A percentile compares a stretch with the other conserved stretches of the same genome.
phyloP scores from a whole-genome alignment of 768 basidiomycete genomes.

The Leucocoprinus leucothites region DNA sequence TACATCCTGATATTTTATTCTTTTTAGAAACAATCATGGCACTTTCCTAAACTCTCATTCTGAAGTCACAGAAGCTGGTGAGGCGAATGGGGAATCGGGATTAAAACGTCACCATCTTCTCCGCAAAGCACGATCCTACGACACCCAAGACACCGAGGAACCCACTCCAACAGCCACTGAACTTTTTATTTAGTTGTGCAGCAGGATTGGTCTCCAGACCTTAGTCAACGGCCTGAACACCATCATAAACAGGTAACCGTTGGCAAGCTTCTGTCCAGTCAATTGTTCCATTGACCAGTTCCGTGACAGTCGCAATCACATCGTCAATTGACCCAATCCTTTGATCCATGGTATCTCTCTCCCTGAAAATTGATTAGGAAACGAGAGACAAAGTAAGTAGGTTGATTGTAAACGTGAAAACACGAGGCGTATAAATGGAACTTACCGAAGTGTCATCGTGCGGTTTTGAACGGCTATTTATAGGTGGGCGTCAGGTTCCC shows the following conservation, averaged over 20 bases:
- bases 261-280: slow-evolving; percentile 76
- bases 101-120: too few relatives aligned
- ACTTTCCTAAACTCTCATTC: too few relatives aligned
- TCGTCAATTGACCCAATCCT: slow-evolving; percentile 88
- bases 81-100: too few relatives aligned
- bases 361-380: slow-evolving; percentile 42
- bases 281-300: slow-evolving; percentile 71
- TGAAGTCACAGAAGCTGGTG: too few relatives aligned
- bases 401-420: slow-evolving; percentile 4
- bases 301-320: slow-evolving; percentile 76
- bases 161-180: slow-evolving; percentile 1
- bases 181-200: not conserved
- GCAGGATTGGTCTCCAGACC: not conserved
- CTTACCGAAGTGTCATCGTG: slow-evolving; percentile 92
- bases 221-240: slow-evolving; percentile 79
- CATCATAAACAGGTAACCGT: slow-evolving; percentile 77
- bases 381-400: not conserved
- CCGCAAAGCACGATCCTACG: too few relatives aligned
- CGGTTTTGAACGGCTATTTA: slow-evolving; percentile 79
- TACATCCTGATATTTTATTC: too few relatives aligned
- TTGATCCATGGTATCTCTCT: slow-evolving; percentile 93
- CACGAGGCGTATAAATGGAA: slow-evolving; percentile 17
- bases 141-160: not conserved
- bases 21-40: too few relatives aligned
- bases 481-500: slow-evolving; percentile 1